Percentiles rank a stretch among this genome's conserved stretches.
Evolutionary conservation across 2,329 filamentous ascomycete genomes (phyloP).

Genomic region (Acephala macrosclerotiorum): DNA sequence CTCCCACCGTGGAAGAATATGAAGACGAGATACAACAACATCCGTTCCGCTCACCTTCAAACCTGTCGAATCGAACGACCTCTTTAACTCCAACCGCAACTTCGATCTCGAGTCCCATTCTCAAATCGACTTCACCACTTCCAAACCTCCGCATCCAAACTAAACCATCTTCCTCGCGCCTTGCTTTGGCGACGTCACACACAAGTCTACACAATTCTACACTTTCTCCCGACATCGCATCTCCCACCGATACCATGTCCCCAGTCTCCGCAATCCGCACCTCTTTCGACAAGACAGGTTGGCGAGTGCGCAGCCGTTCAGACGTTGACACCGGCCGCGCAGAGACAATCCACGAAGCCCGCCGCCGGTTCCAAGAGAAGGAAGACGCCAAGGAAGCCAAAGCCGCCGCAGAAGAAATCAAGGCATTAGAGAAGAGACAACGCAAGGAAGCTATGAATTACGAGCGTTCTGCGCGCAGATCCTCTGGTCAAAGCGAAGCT

Average conservation of each 20-base stretch:
- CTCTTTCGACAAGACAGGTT: constrained; percentile 62
- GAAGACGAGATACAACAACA: constrained; percentile 39
- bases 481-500: constrained; percentile 43
- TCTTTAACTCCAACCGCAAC: constrained; percentile 33
- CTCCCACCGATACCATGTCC: constrained; percentile 39
- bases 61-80: constrained; percentile 35
- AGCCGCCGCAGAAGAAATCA: constrained; percentile 64
- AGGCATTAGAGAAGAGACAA: constrained; percentile 64
- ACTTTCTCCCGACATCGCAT: constrained; percentile 35
- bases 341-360: constrained; percentile 66
- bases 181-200: constrained; percentile 39
- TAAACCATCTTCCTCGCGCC: constrained; percentile 38
- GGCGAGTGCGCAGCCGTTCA: constrained; percentile 66
- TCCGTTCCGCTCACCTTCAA: constrained; percentile 38
- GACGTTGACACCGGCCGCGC: constrained; percentile 63
- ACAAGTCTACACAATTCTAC: constrained; percentile 34
- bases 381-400: constrained; percentile 69
- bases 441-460: constrained; percentile 61
- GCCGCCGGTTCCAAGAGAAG: constrained; percentile 68
- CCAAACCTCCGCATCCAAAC: constrained; percentile 39
- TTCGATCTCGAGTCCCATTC: constrained; percentile 28
- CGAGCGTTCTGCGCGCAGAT: constrained; percentile 49
- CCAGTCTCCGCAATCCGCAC: constrained; percentile 62
- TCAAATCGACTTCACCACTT: constrained; percentile 30
- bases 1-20: constrained; percentile 39